Conservation (phyloP, 2,329 filamentous ascomycete species). For the Acarospora socialis region DNA sequence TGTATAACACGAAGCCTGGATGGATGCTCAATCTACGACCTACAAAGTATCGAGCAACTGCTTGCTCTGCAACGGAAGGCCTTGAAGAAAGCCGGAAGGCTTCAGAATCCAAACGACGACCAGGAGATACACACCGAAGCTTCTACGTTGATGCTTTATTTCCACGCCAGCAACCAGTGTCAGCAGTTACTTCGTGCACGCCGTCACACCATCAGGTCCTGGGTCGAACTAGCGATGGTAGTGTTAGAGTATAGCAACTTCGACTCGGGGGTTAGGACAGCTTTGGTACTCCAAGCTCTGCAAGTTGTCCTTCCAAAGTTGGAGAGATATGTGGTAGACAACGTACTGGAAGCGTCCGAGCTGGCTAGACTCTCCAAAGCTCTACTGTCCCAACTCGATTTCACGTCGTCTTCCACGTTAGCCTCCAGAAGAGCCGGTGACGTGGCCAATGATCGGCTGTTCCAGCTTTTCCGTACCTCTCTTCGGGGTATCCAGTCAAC, state of each 20-base stretch:
- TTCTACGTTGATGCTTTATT: conserved; percentile 23
- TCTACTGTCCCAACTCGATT: conserved; percentile 38
- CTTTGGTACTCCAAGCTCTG: conserved; percentile 72
- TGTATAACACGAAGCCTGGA: conserved; percentile 50
- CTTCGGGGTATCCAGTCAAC: conserved; percentile 65
- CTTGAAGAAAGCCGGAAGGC: conserved; percentile 28
- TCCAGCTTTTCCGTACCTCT: conserved; percentile 80
- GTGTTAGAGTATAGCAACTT: conserved; percentile 74
- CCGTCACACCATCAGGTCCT: conserved; percentile 59
- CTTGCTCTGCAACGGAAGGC: conserved; percentile 56
- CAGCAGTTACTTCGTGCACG: conserved; percentile 30
- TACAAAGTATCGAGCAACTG: conserved; percentile 59
- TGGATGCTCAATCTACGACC: conserved; percentile 40
- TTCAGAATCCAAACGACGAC: conserved; percentile 23
- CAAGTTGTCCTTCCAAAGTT: conserved; percentile 81
- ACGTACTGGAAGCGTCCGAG: conserved; percentile 56
- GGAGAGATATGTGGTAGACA: conserved; percentile 58
- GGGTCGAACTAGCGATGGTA: conserved; percentile 72
- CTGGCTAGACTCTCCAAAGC: conserved; percentile 63
- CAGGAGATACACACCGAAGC: conserved; percentile 27
- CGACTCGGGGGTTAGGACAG: conserved; percentile 53
- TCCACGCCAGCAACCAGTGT: conserved; percentile 28
- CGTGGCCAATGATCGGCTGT: conserved; percentile 74
- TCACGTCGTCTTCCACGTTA: conserved; percentile 21
- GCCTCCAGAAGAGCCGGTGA: conserved; percentile 42